Evolutionary conservation across 2,329 filamentous ascomycete genomes (phyloP).

Genomic region (Calonectria pteridis): DNA sequence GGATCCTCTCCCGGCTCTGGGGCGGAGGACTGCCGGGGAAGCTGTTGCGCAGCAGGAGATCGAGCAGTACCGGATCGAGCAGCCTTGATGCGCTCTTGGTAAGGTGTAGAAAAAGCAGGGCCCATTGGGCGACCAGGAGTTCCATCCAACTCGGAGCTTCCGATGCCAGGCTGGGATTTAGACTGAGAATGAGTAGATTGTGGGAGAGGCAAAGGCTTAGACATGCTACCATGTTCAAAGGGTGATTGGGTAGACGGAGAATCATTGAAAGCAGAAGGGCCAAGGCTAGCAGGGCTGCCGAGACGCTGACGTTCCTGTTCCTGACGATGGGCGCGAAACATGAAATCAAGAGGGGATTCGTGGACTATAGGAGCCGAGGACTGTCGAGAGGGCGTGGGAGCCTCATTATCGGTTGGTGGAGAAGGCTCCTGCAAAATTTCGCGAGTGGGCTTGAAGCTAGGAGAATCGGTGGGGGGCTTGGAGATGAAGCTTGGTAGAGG

Average conservation of each 20-base stretch:
- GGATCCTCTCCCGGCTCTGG: constrained; percentile 45
- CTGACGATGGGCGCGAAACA: constrained; percentile 89
- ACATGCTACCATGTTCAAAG: constrained; percentile 42
- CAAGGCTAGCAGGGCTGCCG: constrained; percentile 62
- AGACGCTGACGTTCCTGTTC: constrained; percentile 75
- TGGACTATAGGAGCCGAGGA: constrained; percentile 51
- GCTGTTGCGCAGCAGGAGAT: constrained; percentile 27
- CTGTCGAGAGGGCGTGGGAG: constrained; percentile 59
- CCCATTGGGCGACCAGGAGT: constrained; percentile 67
- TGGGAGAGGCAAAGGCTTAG: constrained; percentile 41
- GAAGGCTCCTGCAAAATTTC: constrained; percentile 56
- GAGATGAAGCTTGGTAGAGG: constrained; percentile 90
- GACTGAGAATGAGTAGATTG: constrained; percentile 41
- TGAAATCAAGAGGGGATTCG: constrained; percentile 87
- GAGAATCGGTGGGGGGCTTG: constrained; percentile 78
- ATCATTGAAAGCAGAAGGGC: constrained; percentile 55
- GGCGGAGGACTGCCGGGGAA: constrained; percentile 23
- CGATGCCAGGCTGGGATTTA: constrained; percentile 42
- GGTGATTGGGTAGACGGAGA: constrained; percentile 64
- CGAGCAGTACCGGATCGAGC: constrained; percentile 55
- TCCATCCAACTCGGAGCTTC: constrained; percentile 71
- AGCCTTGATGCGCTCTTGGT: constrained; percentile 71
- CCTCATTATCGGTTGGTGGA: constrained; percentile 66
- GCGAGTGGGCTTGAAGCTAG: constrained; percentile 52
- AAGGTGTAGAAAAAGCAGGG: constrained; percentile 77